Evolutionary conservation across 2,329 filamentous ascomycete genomes (phyloP), one percentile per base, ranked within the genome.

Genomic region (Sporothrix luriei): DNA sequence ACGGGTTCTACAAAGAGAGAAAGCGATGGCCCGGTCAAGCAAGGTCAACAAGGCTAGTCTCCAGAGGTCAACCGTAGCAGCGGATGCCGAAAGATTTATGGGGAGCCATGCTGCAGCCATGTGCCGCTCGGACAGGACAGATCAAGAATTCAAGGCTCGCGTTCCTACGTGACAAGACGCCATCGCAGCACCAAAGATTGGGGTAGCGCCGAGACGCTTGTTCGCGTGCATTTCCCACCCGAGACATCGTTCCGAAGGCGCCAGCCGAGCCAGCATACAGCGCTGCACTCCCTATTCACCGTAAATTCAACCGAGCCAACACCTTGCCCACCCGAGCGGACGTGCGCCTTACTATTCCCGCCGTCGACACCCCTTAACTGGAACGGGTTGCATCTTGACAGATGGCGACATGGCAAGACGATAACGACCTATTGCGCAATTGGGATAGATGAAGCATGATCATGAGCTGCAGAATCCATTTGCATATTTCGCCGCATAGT

Each of bases 121-220:
- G 26, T 33, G 14, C 29, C 29, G 29, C 29, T 33, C 29, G 5
- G 5, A 6, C 7, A 33, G 4, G 29, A 33, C 29, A 33, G 29
- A 6, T 33, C 29, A 33, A 33, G 5, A 3, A 29, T 29, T 29
- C 3, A 3, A 29, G 29, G 29, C 29, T 29, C 29, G 29, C 29
- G 29, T 29, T 29, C 29, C 29, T 46, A 62, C 59, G 21, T 48
- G 59, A 62, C 59, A 48, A 62, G 13, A 62, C 40, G 40, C 40
- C 40, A 48, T 62, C 40, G 57, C 21, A 19, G 40, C 26, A 29
- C 16, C 40, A 48, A 9, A 7, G 13, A 9, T 29, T 48, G 21
- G 24, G 24, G 38, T 33, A 33, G 33, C 33, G 33, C 33, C 33
- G 9, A 33, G 3, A 33, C 33, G 33, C 33, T 9, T 33, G 33